Percentiles rank a stretch among this genome's conserved stretches.
phyloP scores from a whole-genome alignment of 192 early-diverging fungal species.

The Mortierella alpina region DNA sequence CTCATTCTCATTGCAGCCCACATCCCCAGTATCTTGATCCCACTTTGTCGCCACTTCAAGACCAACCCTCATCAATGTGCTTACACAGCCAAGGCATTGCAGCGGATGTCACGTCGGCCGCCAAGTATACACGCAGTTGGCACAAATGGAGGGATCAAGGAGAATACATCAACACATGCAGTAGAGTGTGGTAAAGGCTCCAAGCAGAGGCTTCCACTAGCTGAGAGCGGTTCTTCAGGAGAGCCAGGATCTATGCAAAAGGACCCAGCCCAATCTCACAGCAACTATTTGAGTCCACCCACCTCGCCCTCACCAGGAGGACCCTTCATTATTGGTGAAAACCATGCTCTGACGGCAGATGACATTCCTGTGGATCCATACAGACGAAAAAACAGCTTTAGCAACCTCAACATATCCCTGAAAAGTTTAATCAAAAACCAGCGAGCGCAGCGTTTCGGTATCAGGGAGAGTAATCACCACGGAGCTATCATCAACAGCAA shows the following conservation, averaged over 20 bases:
- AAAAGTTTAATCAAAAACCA: conserved; percentile 24
- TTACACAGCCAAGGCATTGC: conserved; percentile 5
- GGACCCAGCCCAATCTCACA: too few relatives aligned
- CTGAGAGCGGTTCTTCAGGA: too few relatives aligned
- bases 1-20: conserved; percentile 23
- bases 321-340: too few relatives aligned
- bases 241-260: too few relatives aligned
- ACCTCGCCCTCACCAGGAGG: not conserved
- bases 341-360: not conserved
- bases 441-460: conserved; percentile 8
- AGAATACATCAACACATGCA: not conserved
- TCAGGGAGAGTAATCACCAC: not conserved
- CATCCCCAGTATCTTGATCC: conserved; percentile 24
- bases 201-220: too few relatives aligned
- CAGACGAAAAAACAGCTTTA: conserved; percentile 1
- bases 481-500: conserved; percentile 4
- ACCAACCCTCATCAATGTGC: conserved; percentile 10
- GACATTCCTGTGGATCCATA: not conserved
- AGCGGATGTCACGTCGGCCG: not conserved
- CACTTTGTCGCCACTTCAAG: conserved; percentile 30
- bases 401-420: conserved; percentile 11
- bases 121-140: too few relatives aligned
- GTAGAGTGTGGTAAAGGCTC: not conserved
- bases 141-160: not conserved
- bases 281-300: too few relatives aligned